These are phyloP conservation scores for Persicaria maculosa DNA, from an alignment of 148 eudicot genomes.

Conservation along the genomic window DNA sequence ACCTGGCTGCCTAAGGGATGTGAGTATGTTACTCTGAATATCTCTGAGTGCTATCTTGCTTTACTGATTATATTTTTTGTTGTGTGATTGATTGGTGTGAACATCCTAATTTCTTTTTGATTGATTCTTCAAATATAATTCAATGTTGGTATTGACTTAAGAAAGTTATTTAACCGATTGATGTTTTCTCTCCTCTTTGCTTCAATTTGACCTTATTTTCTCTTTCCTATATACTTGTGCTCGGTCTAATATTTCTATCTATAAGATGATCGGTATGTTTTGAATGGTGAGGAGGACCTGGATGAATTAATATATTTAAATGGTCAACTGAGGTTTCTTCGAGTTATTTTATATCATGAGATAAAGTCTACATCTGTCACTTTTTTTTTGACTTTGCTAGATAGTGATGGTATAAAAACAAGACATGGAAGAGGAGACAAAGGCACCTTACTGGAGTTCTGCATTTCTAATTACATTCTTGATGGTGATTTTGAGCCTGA, in stretches of 20 bases:
- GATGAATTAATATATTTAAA: too few relatives aligned
- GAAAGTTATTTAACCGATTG: background rate
- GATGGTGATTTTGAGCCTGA: conserved; percentile 27
- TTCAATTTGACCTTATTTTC: background rate
- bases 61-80: too few relatives aligned
- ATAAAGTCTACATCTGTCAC: background rate
- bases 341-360: too few relatives aligned
- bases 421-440: conserved; percentile 12
- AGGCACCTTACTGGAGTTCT: conserved; percentile 39
- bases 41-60: too few relatives aligned
- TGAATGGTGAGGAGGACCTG: too few relatives aligned
- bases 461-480: conserved; percentile 67
- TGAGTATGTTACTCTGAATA: too few relatives aligned
- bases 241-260: background rate
- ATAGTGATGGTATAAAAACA: background rate
- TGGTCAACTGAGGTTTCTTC: too few relatives aligned
- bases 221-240: background rate
- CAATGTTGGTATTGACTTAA: background rate
- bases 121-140: too few relatives aligned
- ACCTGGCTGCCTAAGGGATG: too few relatives aligned
- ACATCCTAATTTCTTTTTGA: too few relatives aligned
- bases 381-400: background rate
- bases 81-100: too few relatives aligned
- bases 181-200: background rate
- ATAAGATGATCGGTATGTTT: too few relatives aligned